Evolutionary conservation across 257 asterid genomes (phyloP).

Genomic region (Salvia rosmarinus): DNA sequence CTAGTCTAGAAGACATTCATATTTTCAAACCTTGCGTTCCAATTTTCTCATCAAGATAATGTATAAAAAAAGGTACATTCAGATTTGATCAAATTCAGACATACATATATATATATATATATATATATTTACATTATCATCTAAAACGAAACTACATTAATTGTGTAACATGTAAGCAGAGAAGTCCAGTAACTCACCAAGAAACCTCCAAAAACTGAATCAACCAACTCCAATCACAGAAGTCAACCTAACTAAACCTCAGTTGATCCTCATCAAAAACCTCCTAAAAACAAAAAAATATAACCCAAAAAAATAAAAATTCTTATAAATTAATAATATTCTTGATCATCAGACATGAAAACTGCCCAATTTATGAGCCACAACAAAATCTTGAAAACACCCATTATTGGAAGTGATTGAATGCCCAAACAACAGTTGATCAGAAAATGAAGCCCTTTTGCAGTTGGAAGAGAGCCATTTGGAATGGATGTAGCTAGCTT

Average conservation of each 20-base stretch:
- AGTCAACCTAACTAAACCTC: conserved; percentile 20
- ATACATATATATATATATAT: neutral
- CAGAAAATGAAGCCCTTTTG: conserved; percentile 41
- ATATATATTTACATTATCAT: neutral
- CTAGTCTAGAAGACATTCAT: neutral
- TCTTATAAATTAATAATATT: neutral
- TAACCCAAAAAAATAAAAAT: neutral
- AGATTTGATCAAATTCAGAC: neutral
- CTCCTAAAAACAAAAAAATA: neutral
- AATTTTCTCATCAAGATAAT: conserved; percentile 5
- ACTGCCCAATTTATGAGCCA: conserved; percentile 20
- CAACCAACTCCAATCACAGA: conserved; percentile 9
- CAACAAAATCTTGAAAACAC: conserved; percentile 27
- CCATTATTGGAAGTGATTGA: neutral
- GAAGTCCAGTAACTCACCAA: neutral
- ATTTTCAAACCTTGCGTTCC: neutral
- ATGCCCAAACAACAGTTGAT: neutral
- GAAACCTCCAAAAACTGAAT: neutral
- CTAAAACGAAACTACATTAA: neutral
- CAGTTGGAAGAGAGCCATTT: conserved; percentile 62
- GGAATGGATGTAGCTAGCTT: conserved; percentile 53
- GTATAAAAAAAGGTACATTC: neutral
- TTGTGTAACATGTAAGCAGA: conserved; percentile 2
- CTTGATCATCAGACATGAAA: conserved; percentile 3
- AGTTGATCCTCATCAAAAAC: neutral